Percentiles rank a stretch among this genome's conserved stretches.
Conservation (phyloP, 306 rosid genomes). For the Quercus berberidifolia region DNA sequence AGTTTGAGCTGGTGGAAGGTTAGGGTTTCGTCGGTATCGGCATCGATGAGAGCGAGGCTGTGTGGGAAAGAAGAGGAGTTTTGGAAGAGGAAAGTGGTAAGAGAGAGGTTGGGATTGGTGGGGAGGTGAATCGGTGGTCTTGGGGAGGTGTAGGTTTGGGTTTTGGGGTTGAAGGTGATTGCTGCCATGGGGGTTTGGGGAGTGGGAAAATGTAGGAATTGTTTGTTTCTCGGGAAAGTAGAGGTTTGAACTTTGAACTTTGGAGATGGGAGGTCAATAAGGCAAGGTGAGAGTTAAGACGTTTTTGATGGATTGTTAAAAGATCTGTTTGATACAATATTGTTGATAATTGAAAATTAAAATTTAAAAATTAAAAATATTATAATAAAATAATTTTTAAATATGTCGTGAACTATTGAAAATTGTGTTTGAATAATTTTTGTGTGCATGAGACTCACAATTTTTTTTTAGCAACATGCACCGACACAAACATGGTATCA, state of each 20-base stretch:
- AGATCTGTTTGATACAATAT: no score
- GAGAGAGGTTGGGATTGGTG: conserved; percentile 32
- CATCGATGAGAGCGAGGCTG: conserved; percentile 32
- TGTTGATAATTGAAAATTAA: no score
- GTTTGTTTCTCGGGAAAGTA: background rate
- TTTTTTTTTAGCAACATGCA: no score
- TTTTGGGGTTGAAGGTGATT: background rate
- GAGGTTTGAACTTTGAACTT: no score
- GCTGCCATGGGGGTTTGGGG: background rate
- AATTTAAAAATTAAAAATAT: no score
- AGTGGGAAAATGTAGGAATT: background rate
- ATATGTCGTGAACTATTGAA: no score
- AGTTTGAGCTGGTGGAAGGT: conserved; percentile 40
- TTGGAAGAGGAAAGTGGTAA: conserved; percentile 45
- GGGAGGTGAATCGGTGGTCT: conserved; percentile 43
- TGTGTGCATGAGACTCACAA: no score
- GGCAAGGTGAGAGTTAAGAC: no score
- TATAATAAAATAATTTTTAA: no score
- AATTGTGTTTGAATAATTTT: fast-evolving
- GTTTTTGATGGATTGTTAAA: no score
- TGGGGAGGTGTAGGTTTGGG: conserved; percentile 21
- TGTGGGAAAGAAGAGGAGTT: conserved; percentile 21
- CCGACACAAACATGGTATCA: no score
- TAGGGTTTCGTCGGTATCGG: conserved; percentile 25
- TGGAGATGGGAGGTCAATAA: no score